Percentiles rank a stretch among this genome's conserved stretches.
These are phyloP conservation scores for Cladosporium sp. DNA, from an alignment of 2,329 filamentous ascomycete genomes.

Conservation along the genomic window DNA sequence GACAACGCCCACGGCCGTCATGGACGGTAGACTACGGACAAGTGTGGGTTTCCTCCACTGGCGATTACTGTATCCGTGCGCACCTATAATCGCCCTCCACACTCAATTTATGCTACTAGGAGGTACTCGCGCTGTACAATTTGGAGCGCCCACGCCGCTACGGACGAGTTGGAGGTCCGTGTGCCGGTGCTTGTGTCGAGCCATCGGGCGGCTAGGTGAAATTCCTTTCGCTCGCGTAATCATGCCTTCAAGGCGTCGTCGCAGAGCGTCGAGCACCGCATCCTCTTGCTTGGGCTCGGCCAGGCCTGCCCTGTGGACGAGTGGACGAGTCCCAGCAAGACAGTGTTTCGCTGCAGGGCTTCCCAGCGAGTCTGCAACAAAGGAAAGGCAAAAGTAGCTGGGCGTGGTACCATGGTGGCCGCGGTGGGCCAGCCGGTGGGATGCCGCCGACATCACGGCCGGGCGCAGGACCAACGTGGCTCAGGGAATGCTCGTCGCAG, in stretches of 20 bases:
- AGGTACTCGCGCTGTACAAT: neutral
- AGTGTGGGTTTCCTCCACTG: neutral
- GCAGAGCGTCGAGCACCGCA: slow-evolving; percentile 2
- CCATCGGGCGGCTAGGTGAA: slow-evolving; percentile 11
- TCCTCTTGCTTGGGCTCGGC: neutral
- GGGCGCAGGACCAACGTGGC: neutral
- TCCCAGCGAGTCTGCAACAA: slow-evolving; percentile 4
- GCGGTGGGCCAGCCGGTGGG: slow-evolving; percentile 5
- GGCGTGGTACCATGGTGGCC: neutral
- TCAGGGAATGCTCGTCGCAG: neutral
- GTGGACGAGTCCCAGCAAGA: slow-evolving; percentile 4
- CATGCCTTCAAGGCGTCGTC: neutral
- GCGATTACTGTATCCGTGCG: slow-evolving; percentile 2
- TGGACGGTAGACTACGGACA: neutral
- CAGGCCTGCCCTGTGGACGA: slow-evolving; percentile 1
- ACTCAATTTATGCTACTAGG: neutral
- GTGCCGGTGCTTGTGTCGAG: neutral
- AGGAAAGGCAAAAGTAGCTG: neutral
- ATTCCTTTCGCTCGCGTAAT: slow-evolving; percentile 2
- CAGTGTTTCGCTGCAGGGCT: slow-evolving; percentile 6
- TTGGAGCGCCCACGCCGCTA: neutral
- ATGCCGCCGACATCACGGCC: slow-evolving; percentile 11
- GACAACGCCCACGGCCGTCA: neutral
- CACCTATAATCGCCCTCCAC: slow-evolving; percentile 4
- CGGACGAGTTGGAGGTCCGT: slow-evolving; percentile 2